Percentiles rank a stretch among this genome's conserved stretches.
Evolutionary conservation across 2,329 filamentous ascomycete genomes (phyloP).

Genomic region (Nannizziopsis arthrosporioides): DNA sequence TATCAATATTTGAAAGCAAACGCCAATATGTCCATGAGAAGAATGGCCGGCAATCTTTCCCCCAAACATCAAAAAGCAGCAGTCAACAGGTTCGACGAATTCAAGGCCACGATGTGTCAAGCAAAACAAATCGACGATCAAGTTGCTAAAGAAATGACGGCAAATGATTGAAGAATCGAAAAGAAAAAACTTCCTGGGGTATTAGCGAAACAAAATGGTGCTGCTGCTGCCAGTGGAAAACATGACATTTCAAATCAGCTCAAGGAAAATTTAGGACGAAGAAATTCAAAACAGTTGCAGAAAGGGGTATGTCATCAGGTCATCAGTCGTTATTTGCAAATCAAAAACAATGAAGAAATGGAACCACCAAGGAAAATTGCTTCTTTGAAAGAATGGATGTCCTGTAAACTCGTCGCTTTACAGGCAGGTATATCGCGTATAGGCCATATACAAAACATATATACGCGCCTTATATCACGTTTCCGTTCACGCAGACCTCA

Average conservation of each 20-base stretch:
- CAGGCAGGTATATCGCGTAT: not conserved
- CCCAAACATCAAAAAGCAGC: not conserved
- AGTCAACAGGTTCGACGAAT: not conserved
- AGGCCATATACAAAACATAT: not conserved
- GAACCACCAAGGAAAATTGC: not conserved
- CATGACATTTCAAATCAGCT: too few relatives aligned
- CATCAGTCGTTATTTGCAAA: conserved; percentile 6
- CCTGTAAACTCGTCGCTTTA: not conserved
- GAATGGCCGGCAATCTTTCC: conserved; percentile 7
- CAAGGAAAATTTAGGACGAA: too few relatives aligned
- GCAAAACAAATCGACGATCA: not conserved
- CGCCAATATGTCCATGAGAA: conserved; percentile 4
- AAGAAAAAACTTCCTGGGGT: too few relatives aligned
- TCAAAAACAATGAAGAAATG: not conserved
- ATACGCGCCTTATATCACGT: conserved; percentile 18
- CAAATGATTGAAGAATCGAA: too few relatives aligned
- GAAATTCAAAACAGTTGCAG: not conserved
- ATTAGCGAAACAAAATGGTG: too few relatives aligned
- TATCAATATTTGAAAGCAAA: not conserved
- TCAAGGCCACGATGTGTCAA: not conserved
- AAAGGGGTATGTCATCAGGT: not conserved
- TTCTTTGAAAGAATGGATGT: not conserved
- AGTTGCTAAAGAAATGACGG: too few relatives aligned
- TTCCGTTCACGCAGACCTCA: conserved; percentile 23
- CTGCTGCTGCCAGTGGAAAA: too few relatives aligned